A percentile compares a stretch with the other conserved stretches of the same genome.
These are phyloP conservation scores for Plasmodium gonderi DNA, from an alignment of 169 alveolate genomes.

Conservation along the genomic window DNA sequence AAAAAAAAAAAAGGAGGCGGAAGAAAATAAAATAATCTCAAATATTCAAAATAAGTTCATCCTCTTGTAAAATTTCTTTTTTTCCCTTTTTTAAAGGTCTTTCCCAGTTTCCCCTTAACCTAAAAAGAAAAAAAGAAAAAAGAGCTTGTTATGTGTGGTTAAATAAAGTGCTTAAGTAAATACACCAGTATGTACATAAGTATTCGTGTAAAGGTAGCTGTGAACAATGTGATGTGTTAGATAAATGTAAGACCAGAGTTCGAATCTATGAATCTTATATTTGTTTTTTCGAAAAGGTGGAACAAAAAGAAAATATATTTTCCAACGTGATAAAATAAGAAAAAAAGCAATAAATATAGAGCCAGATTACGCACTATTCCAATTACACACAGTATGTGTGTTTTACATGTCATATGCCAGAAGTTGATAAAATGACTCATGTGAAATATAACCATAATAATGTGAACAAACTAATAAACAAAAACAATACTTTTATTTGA, in stretches of 20 bases:
- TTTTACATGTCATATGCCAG: not conserved
- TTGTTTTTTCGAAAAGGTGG: not conserved
- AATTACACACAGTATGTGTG: not conserved
- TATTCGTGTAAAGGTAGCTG: not conserved
- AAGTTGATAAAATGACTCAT: too few relatives aligned
- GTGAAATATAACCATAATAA: not conserved
- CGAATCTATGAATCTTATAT: not conserved
- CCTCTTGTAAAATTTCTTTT: slow-evolving; percentile 22
- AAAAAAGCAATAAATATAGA: not conserved
- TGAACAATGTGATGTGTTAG: too few relatives aligned
- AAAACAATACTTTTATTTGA: not conserved
- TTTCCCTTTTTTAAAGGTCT: slow-evolving; percentile 10
- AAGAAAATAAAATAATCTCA: not conserved
- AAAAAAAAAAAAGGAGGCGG: not conserved
- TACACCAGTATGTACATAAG: not conserved
- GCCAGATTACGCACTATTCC: not conserved
- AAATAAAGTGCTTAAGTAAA: not conserved
- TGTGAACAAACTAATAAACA: not conserved
- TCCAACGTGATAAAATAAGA: not conserved
- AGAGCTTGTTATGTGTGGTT: too few relatives aligned
- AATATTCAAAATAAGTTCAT: not conserved
- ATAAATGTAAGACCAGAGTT: not conserved
- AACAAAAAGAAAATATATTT: not conserved
- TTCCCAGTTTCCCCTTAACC: slow-evolving; percentile 17
- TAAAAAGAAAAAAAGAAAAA: not conserved